Percentiles rank a stretch among this genome's conserved stretches.
These are phyloP conservation scores for Exophiala spinifera DNA, from an alignment of 2,329 filamentous ascomycete species.

Conservation along the genomic window DNA sequence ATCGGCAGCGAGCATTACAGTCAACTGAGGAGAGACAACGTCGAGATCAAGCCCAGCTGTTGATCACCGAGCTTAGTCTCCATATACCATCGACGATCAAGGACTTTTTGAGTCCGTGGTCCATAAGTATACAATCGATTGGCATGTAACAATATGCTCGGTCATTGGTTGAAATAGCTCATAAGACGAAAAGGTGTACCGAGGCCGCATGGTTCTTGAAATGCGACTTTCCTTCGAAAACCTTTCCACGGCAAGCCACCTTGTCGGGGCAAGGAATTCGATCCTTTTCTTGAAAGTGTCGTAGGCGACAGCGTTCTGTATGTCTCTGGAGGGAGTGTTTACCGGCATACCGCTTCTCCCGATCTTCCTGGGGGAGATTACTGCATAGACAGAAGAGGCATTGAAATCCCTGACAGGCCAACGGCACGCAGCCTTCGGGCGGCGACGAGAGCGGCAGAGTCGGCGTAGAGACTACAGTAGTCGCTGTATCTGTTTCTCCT, in stretches of 20 bases:
- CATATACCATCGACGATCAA: too few species aligned
- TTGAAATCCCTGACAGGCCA: background rate
- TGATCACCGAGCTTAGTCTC: too few species aligned
- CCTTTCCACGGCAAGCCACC: background rate
- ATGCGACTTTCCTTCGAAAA: slow-evolving; percentile 1
- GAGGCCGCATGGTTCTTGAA: slow-evolving; percentile 2
- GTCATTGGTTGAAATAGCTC: background rate
- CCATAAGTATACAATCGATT: too few species aligned
- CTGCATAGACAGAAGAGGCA: slow-evolving; percentile 1
- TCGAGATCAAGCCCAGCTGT: background rate
- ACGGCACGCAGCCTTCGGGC: background rate
- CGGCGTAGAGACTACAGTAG: background rate
- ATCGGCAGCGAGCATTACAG: too few species aligned
- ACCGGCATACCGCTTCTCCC: background rate
- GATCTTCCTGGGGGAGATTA: slow-evolving; percentile 1
- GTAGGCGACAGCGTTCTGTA: background rate
- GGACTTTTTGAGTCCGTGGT: too few species aligned
- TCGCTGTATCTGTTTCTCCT: background rate
- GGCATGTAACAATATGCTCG: too few species aligned
- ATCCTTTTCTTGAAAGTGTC: background rate
- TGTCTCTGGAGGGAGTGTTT: slow-evolving; percentile 1
- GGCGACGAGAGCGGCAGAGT: background rate
- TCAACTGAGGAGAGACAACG: slow-evolving; percentile 16
- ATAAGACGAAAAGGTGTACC: slow-evolving; percentile 1
- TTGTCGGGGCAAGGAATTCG: slow-evolving; percentile 3